Evolutionary conservation across 2,329 filamentous ascomycete genomes (phyloP), one percentile per base, ranked within the genome.

Genomic region (Cercospora citrullina): DNA sequence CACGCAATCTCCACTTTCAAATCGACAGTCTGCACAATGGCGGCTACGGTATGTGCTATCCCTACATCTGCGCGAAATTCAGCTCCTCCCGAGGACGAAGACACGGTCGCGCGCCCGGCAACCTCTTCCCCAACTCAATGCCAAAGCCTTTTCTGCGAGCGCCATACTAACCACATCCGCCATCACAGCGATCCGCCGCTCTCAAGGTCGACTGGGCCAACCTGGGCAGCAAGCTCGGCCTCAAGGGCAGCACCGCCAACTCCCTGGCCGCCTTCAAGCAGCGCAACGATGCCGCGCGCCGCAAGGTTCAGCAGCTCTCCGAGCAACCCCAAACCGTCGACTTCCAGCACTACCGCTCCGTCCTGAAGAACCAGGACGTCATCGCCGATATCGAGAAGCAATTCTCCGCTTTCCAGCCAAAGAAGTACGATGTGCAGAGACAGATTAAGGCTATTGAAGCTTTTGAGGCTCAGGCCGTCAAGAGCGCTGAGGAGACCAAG

Each of bases 121-220:
- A 48, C 21, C 63, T 23, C 48, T 42, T 33, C 45, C 51, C 18
- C 55, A 31, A 58, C 39, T 42, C 61, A 67, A 65, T 66, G 53
- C 16, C 33, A 33, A 42, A 36, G 26, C 65, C 36, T 31, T 39
- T 62, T 42, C 60, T 62, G 58, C 69, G 42, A 60, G 39, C 26
- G 39, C 26, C 69, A 53, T 60, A 58, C 72, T 75, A 73, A 75
- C 66, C 53, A 31, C 30, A 10, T 3, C 9, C 74, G 67, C 72
- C 23, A 33, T 26, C 51, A 82, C 82, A 98, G 94, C 91, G 93
- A 88, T 97, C 93, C 89, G 94, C 94, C 87, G 94, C 94, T 84
- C 89, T 96, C 84, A 99, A 98, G 89, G 89, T 99, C 87, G 95
- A 99, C 90, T 99, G 95, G 95, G 89, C 89, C 85, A 95, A 96